Conservation (phyloP, 1,139 yeast species). For the Magnusiomyces tetraspermus region DNA sequence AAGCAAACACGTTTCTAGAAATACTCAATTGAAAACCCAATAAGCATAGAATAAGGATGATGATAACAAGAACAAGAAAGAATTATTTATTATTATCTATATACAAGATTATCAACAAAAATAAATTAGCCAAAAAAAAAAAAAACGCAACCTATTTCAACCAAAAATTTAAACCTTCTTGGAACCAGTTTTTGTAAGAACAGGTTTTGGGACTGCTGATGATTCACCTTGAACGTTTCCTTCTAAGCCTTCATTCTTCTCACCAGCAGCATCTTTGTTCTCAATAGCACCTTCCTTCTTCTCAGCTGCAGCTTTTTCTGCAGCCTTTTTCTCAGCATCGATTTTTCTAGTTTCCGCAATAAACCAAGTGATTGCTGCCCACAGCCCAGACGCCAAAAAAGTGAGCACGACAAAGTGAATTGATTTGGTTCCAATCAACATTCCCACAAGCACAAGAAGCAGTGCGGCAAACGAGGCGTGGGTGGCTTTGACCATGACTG, state of each 20-base stretch:
- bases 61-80: too few species aligned
- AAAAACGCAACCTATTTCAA: too few species aligned
- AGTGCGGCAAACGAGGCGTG: conserved; percentile 57
- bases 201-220: neutral
- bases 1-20: too few species aligned
- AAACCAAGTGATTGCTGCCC: conserved; percentile 85
- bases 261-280: neutral
- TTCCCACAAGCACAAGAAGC: conserved; percentile 42
- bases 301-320: neutral
- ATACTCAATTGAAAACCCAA: too few species aligned
- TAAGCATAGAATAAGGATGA: too few species aligned
- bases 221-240: neutral
- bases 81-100: too few species aligned
- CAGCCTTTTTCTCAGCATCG: conserved; percentile 4
- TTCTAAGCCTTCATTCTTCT: neutral
- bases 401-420: conserved; percentile 71
- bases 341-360: conserved; percentile 46
- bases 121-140: too few species aligned
- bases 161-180: neutral
- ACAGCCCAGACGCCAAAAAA: conserved; percentile 58
- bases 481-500: conserved; percentile 74
- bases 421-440: conserved; percentile 56
- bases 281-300: neutral
- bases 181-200: neutral
- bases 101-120: too few species aligned